Evolutionary conservation across 306 rosid genomes (phyloP), one percentile per base, ranked within the genome.

Genomic region (Sicyos baderoa): DNA sequence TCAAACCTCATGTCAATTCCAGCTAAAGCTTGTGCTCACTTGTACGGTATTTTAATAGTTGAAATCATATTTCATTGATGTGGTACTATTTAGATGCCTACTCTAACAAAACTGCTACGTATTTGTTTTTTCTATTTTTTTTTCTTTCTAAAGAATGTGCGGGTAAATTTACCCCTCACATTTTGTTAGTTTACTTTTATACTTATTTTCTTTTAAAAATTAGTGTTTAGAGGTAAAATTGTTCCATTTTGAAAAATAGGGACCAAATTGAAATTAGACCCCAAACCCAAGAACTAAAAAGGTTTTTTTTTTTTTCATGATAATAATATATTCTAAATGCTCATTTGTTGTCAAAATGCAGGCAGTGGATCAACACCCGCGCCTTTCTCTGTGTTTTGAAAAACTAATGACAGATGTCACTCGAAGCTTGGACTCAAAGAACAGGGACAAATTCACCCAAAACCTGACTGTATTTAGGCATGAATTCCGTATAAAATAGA

Each of bases 361-460:
- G 88, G 75, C 84, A 17, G 84, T 27, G 12, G 88, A 84, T 72
- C 88, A 84, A 68, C 86, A 84, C 65, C 77, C 82, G 29, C 84
- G 88, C 60, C 86, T 84, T 22, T 81, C 79, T 54, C 69, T 75
- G 77, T 84, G 86, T 68, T 84, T 84, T 54, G 88, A 82, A 78
- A 84, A 82, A 68, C 80, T 84, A 56, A 84, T 84, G 88, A 68
- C 79, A 11, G 86, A 84, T 65, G 88, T 84, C 15, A 84, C 88
- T 49, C 81, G 88, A 74, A 82, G 84, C 74, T 79, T 84, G 82
- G 88, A 84, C 73, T 82, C 88, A 27, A 84, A 84, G 73, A 84
- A 82, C 80, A 69, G 84, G 68, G 88, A 84, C 78, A 84, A 84
- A 73, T 84, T 84, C 74, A 81, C 88, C 40, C 88, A 84, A 77